Base-by-base conservation (phyloP, 495 filamentous ascomycete species). In the Cladorrhinum samala region DNA sequence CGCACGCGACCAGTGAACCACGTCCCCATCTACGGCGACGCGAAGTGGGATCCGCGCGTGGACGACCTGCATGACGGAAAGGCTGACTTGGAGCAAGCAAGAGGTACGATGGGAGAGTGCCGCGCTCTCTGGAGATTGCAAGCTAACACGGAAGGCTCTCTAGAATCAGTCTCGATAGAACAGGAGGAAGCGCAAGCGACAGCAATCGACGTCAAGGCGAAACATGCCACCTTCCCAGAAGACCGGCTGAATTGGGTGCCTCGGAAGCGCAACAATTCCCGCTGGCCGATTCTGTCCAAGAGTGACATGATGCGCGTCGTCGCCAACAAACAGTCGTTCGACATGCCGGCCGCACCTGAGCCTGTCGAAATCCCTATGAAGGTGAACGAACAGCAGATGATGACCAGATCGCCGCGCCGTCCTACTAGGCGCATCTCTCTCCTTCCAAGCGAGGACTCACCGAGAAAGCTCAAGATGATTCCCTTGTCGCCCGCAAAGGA, bases 211-310 rank as follows among this genome's bases (percentile, higher is more conserved):
- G 24, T n/a, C 36, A 43, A 19, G 11, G 16, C 55, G 21, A 55
- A 45, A 43, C 60, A 39, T 21, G 25, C 53, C 4, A 60, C 60
- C 36, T 63, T 60, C 47, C 49, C 58, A 33, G 61, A 66, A 9
- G 49, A 60, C 3, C 13, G 9, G 6, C 25, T 63, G 20, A 54
- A 41, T 9, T 63, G 58, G 51, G 56, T 69, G 8, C 67, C 67
- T 2, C 56, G 61, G 30, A 69, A 69, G 50, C 56, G 67, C n/a
- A 60, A 69, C 56, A 68, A 62, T 45, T 56, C 60, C 20, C 62
- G 67, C 17, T 66, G 59, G 57, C 67, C 67, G 9, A 60, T 69
- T 27, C 51, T 61, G 42, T 60, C 61, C 8, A 54, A 50, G 52
- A 46, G 48, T 11, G 37, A 47, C 39, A 14, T n/a, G 23, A 24